phyloP scores from a whole-genome alignment of 169 alveolate genomes.

The Eimeria sp. region DNA sequence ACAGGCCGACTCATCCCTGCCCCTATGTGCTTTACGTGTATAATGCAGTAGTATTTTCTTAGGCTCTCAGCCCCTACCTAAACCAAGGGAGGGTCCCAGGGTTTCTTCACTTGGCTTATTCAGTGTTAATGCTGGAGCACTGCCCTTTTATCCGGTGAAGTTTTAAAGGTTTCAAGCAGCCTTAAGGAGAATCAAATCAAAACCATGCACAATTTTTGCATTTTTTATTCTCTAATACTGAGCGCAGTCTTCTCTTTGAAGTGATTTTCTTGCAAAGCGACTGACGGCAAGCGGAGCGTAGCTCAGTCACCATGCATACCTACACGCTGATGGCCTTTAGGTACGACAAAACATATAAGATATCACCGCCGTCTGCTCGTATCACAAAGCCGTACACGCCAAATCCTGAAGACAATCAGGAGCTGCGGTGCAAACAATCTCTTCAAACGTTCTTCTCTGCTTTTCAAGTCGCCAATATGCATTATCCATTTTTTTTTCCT shows the following conservation, averaged over 20 bases:
- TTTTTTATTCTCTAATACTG: neutral
- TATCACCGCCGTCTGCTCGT: neutral
- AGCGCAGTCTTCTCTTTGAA: neutral
- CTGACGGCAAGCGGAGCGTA: neutral
- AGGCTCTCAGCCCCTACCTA: neutral
- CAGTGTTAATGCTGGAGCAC: neutral
- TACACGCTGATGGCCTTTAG: neutral
- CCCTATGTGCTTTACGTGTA: neutral
- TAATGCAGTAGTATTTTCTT: neutral
- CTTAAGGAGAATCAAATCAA: neutral
- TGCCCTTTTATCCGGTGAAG: neutral
- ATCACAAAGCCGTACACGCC: neutral
- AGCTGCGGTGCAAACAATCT: neutral
- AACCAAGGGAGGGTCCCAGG: neutral
- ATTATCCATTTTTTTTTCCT: neutral
- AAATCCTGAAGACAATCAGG: neutral
- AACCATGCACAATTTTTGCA: neutral
- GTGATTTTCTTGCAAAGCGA: neutral
- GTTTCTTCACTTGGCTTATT: neutral
- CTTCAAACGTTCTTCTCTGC: neutral
- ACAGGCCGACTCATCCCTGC: too few relatives aligned
- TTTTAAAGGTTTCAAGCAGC: neutral
- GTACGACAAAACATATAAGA: neutral
- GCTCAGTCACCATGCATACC: neutral
- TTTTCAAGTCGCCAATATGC: neutral